Base-by-base conservation (phyloP, 352 stramenopile species). In the Phytophthora europaea region DNA sequence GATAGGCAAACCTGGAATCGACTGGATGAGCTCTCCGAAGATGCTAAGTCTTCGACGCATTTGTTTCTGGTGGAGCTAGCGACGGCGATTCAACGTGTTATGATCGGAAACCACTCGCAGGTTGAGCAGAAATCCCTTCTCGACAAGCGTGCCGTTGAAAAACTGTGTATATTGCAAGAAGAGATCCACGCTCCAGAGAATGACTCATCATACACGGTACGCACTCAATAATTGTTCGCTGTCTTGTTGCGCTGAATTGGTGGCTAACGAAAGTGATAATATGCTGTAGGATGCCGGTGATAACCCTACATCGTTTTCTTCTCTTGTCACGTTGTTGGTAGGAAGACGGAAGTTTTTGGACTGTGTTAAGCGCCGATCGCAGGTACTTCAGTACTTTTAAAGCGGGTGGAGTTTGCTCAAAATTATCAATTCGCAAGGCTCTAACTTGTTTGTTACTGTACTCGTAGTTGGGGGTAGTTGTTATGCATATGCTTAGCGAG, bases 401-500 rank as follows among this genome's bases (percentile, higher is more conserved):
- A 9, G 38, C 38, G 38, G 15, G 38, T n/a, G 38, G 13, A 15
- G 38, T 45, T 45, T 13, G 1, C 18, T 23, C 18, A 22, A 22
- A 56, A 6, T n/a, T 47, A 18, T 54, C 12, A 54, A 47, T 23
- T 56, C 40, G 33, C 15, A 51, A 8, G 20, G 26, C 18, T 28
- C 52, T 73, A 74, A 79, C 53, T 16, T 60, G 45, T 22, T n/a
- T 4, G 22, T 38, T 47, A 52, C 67, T 58, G 38, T 65, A 16
- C 45, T 22, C 76, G 45, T 57, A 95, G 90, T 67, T 97, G 7
- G 89, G 87, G 1, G 81, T 96, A 66, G 67, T 96, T 34, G 48
- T 94, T 56, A 66, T 97, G 23, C 77, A 83, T 55, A 82, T 97
- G 40, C 52, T 97, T 28, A 92, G 89, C 20, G 89, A 95, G 31